Evolutionary conservation across 164 flowering plant species (phyloP), one percentile per base, ranked within the genome.

Genomic region (Saururus chinensis): DNA sequence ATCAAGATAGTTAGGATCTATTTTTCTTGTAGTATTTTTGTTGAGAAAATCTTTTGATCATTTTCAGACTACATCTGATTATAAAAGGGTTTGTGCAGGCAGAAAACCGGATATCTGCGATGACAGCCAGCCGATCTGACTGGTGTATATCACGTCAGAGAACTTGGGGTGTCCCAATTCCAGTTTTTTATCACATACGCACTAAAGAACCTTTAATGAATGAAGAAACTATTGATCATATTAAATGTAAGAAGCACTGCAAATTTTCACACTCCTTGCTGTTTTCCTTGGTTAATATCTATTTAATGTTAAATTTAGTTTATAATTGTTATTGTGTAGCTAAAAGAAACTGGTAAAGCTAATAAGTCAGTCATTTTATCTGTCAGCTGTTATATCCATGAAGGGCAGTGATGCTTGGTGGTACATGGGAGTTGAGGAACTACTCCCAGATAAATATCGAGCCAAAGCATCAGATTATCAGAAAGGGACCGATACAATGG

Each of bases 91-190:
- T 26, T 57, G 60, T 60, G 59, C 78, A 92, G 97, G 95, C 84
- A 61, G 83, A 82, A 72, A 93, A 93, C 70, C 77, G 99, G 74
- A 93, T 93, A 66, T 71, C 88, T 67, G 70, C 92, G 55, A 93
- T 93, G 99, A 88, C 91, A 42, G 87, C 92, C 51, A 77, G 85
- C 73, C 92, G 97, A 70, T 85, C 97, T 63, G 99, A 93, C 74
- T 93, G 99, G 99, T 93, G 99, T 71, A 93, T 93, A 69, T 93
- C 99, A 64, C 81, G 99, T 60, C 99, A 93, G 81, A 82, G 99
- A 77, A 83, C 89, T 51, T 93, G 99, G 99, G 99, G 99, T 61
- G 96, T 93, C 42, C 99, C 99, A 22, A 93, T 93, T 75, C 99
- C 99, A 53, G 97, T 85, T 41, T 93, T 93, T 71, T 90, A 90